Base-by-base conservation (phyloP, 805 yeast genomes). In the Zygoascus bituminiphila region DNA sequence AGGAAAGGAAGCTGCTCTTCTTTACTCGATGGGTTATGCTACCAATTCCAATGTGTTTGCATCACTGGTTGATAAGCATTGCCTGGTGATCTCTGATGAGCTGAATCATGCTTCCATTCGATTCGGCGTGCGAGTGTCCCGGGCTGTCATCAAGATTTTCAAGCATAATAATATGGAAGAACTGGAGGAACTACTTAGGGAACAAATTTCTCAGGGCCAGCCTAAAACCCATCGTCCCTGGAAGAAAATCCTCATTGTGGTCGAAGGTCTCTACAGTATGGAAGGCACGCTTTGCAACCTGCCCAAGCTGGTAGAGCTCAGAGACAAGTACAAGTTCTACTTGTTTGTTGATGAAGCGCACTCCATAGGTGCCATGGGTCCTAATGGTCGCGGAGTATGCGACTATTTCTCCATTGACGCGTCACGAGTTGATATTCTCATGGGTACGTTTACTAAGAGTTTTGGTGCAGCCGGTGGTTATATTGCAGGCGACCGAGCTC, bases 391-490 rank as follows among this genome's bases (percentile, higher is more conserved):
- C 62, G 99, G 99, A 62, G 84, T 93, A 33, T 89, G 97, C 70
- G 98, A 93, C 62, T 86, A 87, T 68, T 93, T 85, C 65, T 83
- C 82, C 47, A 78, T 93, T 44, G 76, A 80, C 54, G 91, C 98
- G 37, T 63, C 69, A 10, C 78, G 78, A 40, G 73, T 93, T 49
- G 99, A 93, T 68, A 71, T 93, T 53, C 69, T 93, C 56, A 93
- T 93, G 99, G 99, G 99, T 45, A 93, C 99, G 6, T 77, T 93
- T 50, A 94, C 98, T 46, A 93, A 93, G 68, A 87, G 96, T 1
- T 93, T 93, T 65, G 98, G 99, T 64, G 98, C 98, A 15, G 88
- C 98, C 38, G 99, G 99, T 62, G 99, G 98, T 42, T 93, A 93
- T 64, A 71, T 93, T 54, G 91, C 96, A n/a, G 94, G 84, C 42